Evolutionary conservation across 139 green algal species (phyloP).

Genomic region (Deuterostichococcus epilithicus): DNA sequence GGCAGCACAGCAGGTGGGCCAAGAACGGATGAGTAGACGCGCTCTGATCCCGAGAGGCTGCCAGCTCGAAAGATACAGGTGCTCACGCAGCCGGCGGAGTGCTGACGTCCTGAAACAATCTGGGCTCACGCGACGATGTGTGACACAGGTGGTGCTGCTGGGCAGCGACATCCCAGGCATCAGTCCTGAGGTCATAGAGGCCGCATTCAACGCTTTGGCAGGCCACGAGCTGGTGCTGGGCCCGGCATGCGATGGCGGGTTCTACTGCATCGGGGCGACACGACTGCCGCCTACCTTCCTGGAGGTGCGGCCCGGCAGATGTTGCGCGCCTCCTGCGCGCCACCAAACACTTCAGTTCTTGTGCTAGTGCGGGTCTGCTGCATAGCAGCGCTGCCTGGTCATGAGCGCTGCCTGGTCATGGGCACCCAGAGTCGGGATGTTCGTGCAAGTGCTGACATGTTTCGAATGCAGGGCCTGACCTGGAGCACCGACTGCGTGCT

Average conservation of each 20-base stretch:
- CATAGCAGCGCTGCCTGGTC: too few species aligned
- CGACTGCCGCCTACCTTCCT: conserved; percentile 1
- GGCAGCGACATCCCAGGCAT: conserved; percentile 65
- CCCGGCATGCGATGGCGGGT: conserved; percentile 58
- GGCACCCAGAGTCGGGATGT: background rate
- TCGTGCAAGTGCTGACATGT: background rate
- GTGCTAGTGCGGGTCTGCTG: too few species aligned
- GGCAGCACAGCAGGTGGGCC: background rate
- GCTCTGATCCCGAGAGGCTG: too few species aligned
- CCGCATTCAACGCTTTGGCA: conserved; percentile 7
- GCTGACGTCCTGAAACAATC: too few species aligned
- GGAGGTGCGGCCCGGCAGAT: background rate
- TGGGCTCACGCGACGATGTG: too few species aligned
- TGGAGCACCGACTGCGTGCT: conserved; percentile 18
- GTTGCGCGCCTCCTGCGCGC: background rate
- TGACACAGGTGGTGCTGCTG: conserved; percentile 51
- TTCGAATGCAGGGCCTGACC: conserved; percentile 2
- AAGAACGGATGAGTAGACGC: too few species aligned
- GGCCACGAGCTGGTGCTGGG: conserved; percentile 46
- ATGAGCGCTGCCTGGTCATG: too few species aligned
- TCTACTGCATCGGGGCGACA: conserved; percentile 57
- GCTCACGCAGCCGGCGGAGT: too few species aligned
- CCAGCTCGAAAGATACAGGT: too few species aligned
- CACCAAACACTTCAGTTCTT: too few species aligned
- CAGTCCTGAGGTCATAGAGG: conserved; percentile 18